Evolutionary conservation across 2,329 filamentous ascomycete genomes (phyloP), one percentile per base, ranked within the genome.

Genomic region (Verticillium dahliae): DNA sequence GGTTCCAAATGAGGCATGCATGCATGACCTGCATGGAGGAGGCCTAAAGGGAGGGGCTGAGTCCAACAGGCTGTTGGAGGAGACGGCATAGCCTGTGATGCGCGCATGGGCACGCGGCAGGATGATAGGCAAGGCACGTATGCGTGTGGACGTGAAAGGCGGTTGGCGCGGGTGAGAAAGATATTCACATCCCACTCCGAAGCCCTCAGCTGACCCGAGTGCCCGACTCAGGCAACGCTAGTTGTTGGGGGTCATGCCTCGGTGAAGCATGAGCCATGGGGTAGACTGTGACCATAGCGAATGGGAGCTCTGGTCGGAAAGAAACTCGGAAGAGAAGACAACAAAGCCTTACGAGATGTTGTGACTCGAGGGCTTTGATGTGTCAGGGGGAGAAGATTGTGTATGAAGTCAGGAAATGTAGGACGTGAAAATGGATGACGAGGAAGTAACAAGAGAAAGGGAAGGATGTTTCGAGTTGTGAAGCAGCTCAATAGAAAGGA

Each of bases 41-140:
- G 59, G 62, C 62, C 37, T 57, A 14, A 38, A 57, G 50, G 14
- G 61, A 63, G 58, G 62, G 62, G 62, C 56, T 56, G 61, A 61
- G 39, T 59, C 33, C 39, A 34, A 34, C 45, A 61, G 15, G 34
- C 31, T 56, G 11, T 27, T 56, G 61, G 56, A 41, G 54, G 41
- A 38, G 61, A 54, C 50, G 61, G 39, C 27, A 59, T 61, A 35
- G 41, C 52, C 61, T 57, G 61, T 57, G 57, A 59, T 45, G 45
- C 45, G 35, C 45, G 35, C 56, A 38, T 58, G 41, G 35, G 60
- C 39, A 39, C 39, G 60, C 63, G 61, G 37, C n/a, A 63, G 61
- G 14, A 31, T 22, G 31, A 56, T 35, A 56, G 35, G 4, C n/a
- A 18, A 27, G n/a, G 22, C 45, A 50, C 45, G 7, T 18, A 6